phyloP scores from a whole-genome alignment of 176 grass and related monocot species.

The Oryza longistaminata region DNA sequence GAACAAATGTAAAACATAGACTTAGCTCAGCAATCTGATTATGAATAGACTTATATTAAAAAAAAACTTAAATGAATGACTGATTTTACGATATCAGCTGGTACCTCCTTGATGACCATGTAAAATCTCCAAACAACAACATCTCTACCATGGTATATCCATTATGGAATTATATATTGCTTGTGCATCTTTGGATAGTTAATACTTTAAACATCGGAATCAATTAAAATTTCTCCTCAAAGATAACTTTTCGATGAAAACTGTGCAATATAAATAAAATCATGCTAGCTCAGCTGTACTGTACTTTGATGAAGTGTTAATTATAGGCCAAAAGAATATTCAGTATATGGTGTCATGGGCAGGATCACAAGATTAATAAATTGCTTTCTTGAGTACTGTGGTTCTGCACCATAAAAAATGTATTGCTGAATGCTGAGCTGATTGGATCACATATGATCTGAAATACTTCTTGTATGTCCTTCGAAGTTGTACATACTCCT shows the following conservation, averaged over 20 bases:
- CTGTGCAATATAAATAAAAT: not conserved
- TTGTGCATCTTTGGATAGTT: slow-evolving; percentile 3
- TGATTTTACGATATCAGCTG: too few species aligned
- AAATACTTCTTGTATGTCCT: not conserved
- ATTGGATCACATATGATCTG: not conserved
- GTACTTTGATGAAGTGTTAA: not conserved
- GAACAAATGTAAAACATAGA: not conserved
- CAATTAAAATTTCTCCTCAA: not conserved
- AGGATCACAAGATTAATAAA: not conserved
- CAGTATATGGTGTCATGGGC: not conserved
- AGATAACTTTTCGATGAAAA: not conserved
- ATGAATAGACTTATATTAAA: not conserved
- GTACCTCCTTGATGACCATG: too few species aligned
- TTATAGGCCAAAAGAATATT: too few species aligned
- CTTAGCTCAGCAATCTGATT: not conserved
- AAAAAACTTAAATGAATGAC: not conserved
- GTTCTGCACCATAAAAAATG: not conserved
- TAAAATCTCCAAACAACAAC: not conserved
- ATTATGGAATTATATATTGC: not conserved
- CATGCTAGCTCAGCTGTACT: not conserved
- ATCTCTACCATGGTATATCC: not conserved
- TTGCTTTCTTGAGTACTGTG: not conserved
- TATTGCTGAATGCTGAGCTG: not conserved
- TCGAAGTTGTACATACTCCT: not conserved
- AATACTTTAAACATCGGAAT: not conserved